A percentile compares a stretch with the other conserved stretches of the same genome.
Evolutionary conservation across 441 rosid genomes (phyloP).

Genomic region (Adansonia rubrostipa): DNA sequence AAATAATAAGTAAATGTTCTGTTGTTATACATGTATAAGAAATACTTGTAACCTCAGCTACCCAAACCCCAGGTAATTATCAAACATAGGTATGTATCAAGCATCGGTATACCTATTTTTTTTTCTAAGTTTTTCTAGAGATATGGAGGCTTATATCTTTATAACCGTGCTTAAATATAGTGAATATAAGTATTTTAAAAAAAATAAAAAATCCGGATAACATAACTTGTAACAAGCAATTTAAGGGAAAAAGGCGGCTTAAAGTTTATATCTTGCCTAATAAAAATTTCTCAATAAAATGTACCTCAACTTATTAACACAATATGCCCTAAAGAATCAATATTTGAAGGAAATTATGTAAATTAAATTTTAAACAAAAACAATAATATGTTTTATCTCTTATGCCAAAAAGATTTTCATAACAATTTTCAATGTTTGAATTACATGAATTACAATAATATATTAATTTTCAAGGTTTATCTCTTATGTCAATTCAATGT

Average conservation of each 20-base stretch:
- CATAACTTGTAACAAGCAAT: not conserved
- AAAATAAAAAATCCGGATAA: too few species aligned
- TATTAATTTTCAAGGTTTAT: too few species aligned
- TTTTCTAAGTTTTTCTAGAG: too few species aligned
- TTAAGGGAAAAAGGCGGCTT: not conserved
- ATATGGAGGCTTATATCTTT: too few species aligned
- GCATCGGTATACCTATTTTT: too few species aligned
- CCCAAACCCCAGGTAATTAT: too few species aligned
- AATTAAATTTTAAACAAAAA: not conserved
- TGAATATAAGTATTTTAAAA: too few species aligned
- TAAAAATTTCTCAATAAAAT: not conserved
- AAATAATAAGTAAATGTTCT: not conserved
- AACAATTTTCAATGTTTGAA: not conserved
- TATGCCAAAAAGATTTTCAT: not conserved
- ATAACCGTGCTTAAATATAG: too few species aligned
- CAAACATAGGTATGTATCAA: too few species aligned
- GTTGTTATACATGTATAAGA: not conserved
- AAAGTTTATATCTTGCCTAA: not conserved
- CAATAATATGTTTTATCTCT: not conserved
- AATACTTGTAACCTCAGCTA: not conserved
- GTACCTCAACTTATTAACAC: not conserved
- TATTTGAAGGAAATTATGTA: not conserved
- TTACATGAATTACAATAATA: too few species aligned
- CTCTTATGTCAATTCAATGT: too few species aligned
- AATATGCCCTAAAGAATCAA: not conserved